Evolutionary conservation across 768 basidiomycete species (phyloP).

Genomic region (Crepidotus variabilis): DNA sequence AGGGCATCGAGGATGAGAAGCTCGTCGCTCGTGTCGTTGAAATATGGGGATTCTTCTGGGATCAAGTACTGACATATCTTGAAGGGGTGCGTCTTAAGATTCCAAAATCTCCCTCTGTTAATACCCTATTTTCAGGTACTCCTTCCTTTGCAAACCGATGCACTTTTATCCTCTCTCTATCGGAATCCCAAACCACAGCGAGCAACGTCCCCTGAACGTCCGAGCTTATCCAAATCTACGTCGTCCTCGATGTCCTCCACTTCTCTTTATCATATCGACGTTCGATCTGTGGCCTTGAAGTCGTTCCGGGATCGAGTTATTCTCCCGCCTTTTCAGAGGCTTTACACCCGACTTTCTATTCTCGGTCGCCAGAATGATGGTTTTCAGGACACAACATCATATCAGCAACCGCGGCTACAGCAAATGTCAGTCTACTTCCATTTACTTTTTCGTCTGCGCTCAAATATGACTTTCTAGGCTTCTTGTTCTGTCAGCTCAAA

Average conservation of each 20-base stretch:
- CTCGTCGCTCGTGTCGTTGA: constrained; percentile 78
- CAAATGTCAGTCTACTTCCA: constrained; percentile 57
- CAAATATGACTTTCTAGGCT: constrained; percentile 40
- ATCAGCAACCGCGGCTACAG: constrained; percentile 68
- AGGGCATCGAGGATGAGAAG: constrained; percentile 72
- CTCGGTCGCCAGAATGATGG: constrained; percentile 49
- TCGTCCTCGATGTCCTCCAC: constrained; percentile 28
- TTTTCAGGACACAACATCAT: constrained; percentile 48
- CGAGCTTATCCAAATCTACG: constrained; percentile 40
- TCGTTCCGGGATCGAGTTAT: constrained; percentile 81
- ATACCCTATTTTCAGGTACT: constrained; percentile 23
- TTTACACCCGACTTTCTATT: constrained; percentile 53
- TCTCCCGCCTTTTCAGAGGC: constrained; percentile 53
- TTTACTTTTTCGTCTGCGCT: neutral
- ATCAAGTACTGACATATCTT: constrained; percentile 79
- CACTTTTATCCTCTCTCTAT: constrained; percentile 64
- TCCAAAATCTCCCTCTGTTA: constrained; percentile 1
- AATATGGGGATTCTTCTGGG: constrained; percentile 93
- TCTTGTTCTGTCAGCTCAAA: constrained; percentile 71
- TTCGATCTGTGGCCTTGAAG: constrained; percentile 73
- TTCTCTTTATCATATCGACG: constrained; percentile 63
- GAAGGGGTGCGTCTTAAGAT: constrained; percentile 64
- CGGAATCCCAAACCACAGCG: constrained; percentile 57
- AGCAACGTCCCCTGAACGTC: constrained; percentile 45
- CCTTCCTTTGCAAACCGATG: constrained; percentile 33